These are phyloP conservation scores for Rhodofomes roseus DNA, from an alignment of 1,284 basidiomycete genomes.

Conservation along the genomic window DNA sequence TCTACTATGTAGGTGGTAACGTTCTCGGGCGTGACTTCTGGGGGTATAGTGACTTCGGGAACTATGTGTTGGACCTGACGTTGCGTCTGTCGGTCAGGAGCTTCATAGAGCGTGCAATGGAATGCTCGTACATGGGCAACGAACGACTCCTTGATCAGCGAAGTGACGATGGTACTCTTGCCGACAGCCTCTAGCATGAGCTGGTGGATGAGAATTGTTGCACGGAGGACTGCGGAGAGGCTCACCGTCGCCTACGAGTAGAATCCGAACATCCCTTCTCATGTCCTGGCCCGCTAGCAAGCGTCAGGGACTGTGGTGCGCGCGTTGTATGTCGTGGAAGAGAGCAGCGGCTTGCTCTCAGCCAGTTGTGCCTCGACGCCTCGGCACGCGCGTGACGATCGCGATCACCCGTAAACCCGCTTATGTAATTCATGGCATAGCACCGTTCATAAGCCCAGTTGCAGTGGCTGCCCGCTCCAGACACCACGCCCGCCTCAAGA, in stretches of 20 bases:
- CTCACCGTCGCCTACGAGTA: slow-evolving; percentile 90
- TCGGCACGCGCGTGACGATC: neutral
- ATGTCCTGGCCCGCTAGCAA: slow-evolving; percentile 35
- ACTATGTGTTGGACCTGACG: slow-evolving; percentile 84
- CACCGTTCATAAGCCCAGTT: neutral
- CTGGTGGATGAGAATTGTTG: slow-evolving; percentile 3
- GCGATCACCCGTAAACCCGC: neutral
- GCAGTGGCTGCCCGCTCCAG: neutral
- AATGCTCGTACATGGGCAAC: slow-evolving; percentile 71
- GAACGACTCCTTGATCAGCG: slow-evolving; percentile 92
- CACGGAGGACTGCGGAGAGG: slow-evolving; percentile 15
- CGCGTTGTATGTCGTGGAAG: slow-evolving; percentile 2
- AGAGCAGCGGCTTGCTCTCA: neutral
- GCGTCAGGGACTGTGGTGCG: neutral
- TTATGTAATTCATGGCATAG: neutral
- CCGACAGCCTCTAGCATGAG: slow-evolving; percentile 76
- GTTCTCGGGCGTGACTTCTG: slow-evolving; percentile 93
- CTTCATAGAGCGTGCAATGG: neutral
- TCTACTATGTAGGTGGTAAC: slow-evolving; percentile 96
- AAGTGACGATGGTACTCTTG: slow-evolving; percentile 93
- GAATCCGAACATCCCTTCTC: slow-evolving; percentile 88
- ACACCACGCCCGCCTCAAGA: neutral
- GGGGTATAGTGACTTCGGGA: slow-evolving; percentile 94
- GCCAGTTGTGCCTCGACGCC: neutral
- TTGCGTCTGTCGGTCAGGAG: neutral